These are phyloP conservation scores for Pseudogymnoascus sp. DNA, from an alignment of 2,329 filamentous ascomycete species.

Conservation along the genomic window DNA sequence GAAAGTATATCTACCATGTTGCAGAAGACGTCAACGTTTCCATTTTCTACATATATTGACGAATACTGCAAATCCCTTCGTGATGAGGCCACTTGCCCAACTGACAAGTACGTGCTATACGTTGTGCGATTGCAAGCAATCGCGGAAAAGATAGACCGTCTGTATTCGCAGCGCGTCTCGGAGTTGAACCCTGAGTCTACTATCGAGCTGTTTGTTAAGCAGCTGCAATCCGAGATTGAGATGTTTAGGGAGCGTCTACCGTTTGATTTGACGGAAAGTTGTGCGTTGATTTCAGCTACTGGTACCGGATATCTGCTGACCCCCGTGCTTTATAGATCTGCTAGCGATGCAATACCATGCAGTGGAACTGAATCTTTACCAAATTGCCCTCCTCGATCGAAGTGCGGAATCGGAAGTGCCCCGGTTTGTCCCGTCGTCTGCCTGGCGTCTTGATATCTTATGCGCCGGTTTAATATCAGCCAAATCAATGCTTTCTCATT, in stretches of 20 bases:
- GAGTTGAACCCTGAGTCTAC: slow-evolving; percentile 26
- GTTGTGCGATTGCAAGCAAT: slow-evolving; percentile 33
- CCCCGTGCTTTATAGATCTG: slow-evolving; percentile 23
- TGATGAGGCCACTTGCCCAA: slow-evolving; percentile 27
- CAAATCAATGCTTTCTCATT: slow-evolving; percentile 25
- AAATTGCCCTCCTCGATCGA: slow-evolving; percentile 28
- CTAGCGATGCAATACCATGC: slow-evolving; percentile 34
- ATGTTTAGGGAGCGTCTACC: slow-evolving; percentile 26
- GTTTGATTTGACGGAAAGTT: slow-evolving; percentile 25
- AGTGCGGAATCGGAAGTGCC: slow-evolving; percentile 19
- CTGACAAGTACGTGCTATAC: slow-evolving; percentile 31
- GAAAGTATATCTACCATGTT: slow-evolving; percentile 30
- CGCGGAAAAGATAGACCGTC: slow-evolving; percentile 32
- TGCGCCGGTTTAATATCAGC: slow-evolving; percentile 21
- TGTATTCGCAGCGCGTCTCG: slow-evolving; percentile 18
- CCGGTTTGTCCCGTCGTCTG: slow-evolving; percentile 17
- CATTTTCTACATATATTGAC: slow-evolving; percentile 31
- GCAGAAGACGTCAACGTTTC: slow-evolving; percentile 33
- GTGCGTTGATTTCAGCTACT: slow-evolving; percentile 20
- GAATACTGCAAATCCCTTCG: slow-evolving; percentile 30
- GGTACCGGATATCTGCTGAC: background rate
- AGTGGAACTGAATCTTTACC: slow-evolving; percentile 33
- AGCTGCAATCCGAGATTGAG: slow-evolving; percentile 28
- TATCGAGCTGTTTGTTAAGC: slow-evolving; percentile 19
- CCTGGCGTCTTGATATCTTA: slow-evolving; percentile 14